Conservation (phyloP, 164 flowering plant species). For the Cinnamomum chago region DNA sequence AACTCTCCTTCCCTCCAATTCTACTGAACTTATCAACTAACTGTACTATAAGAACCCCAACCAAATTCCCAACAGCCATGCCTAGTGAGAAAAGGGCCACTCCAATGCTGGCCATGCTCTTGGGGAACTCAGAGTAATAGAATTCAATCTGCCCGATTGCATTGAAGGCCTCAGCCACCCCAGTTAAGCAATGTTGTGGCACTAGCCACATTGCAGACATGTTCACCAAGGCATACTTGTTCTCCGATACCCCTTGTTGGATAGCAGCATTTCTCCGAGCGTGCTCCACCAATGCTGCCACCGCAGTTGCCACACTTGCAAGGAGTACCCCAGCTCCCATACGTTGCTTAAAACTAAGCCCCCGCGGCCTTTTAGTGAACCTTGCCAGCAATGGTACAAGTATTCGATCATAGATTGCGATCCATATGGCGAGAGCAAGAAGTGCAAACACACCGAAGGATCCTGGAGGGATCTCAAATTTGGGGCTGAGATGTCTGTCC, state of each 20-base stretch:
- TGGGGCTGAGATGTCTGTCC: slow-evolving; percentile 44
- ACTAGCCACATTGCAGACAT: slow-evolving; percentile 90
- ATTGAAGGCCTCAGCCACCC: slow-evolving; percentile 73
- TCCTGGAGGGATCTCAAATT: slow-evolving; percentile 52
- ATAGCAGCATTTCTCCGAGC: slow-evolving; percentile 49
- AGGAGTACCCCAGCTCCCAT: slow-evolving; percentile 53
- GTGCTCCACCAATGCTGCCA: slow-evolving; percentile 33
- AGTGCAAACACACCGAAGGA: slow-evolving; percentile 36
- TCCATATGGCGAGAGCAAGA: slow-evolving; percentile 29
- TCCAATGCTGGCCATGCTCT: slow-evolving; percentile 72
- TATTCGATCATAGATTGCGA: slow-evolving; percentile 44
- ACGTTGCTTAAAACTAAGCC: slow-evolving; percentile 29
- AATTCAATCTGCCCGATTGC: slow-evolving; percentile 77
- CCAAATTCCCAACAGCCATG: slow-evolving; percentile 57
- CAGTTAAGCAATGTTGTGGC: slow-evolving; percentile 51
- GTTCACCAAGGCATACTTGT: slow-evolving; percentile 23
- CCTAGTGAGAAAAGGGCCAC: slow-evolving; percentile 50
- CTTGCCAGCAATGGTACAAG: slow-evolving; percentile 33
- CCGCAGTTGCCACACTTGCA: slow-evolving; percentile 18
- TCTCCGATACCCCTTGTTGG: slow-evolving; percentile 26
- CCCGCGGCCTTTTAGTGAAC: slow-evolving; percentile 27
- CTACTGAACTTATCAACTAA: slow-evolving; percentile 37
- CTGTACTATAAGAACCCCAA: slow-evolving; percentile 44
- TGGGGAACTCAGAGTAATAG: slow-evolving; percentile 72
- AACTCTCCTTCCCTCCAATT: slow-evolving; percentile 46